phyloP scores from a whole-genome alignment of 2,329 filamentous ascomycete genomes.

The Aspergillus brunneoviolaceus region DNA sequence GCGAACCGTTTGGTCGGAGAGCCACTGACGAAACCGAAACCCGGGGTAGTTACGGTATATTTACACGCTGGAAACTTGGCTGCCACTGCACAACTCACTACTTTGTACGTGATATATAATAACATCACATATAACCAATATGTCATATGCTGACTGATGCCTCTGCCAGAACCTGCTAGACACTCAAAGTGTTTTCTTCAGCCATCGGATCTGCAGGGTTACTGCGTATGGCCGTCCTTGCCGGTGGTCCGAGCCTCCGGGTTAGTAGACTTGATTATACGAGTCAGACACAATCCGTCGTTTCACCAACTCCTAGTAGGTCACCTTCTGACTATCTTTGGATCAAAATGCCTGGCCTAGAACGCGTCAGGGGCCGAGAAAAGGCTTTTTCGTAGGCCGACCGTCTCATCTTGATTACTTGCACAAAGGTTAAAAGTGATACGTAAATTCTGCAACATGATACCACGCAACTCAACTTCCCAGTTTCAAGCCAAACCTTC shows the following conservation, averaged over 20 bases:
- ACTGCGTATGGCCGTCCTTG: neutral
- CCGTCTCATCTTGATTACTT: neutral
- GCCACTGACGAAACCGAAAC: neutral
- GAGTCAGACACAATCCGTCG: neutral
- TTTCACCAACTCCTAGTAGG: neutral
- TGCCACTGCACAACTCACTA: too few species aligned
- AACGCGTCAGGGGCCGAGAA: neutral
- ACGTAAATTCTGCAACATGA: neutral
- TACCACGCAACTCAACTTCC: neutral
- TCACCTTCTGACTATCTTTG: neutral
- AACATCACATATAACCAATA: too few species aligned
- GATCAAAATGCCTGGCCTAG: neutral
- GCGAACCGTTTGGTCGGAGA: neutral
- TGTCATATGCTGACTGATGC: too few species aligned
- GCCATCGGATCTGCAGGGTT: neutral
- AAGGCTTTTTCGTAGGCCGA: neutral
- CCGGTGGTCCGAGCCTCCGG: neutral
- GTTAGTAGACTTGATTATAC: neutral
- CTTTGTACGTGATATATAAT: too few species aligned
- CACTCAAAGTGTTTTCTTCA: neutral
- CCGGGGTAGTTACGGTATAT: neutral
- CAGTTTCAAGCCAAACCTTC: constrained; percentile 1
- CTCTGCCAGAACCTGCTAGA: too few species aligned
- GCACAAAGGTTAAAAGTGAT: neutral
- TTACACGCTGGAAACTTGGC: too few species aligned